Base-by-base conservation (phyloP, 257 asterid genomes). In the Prunella vulgaris region DNA sequence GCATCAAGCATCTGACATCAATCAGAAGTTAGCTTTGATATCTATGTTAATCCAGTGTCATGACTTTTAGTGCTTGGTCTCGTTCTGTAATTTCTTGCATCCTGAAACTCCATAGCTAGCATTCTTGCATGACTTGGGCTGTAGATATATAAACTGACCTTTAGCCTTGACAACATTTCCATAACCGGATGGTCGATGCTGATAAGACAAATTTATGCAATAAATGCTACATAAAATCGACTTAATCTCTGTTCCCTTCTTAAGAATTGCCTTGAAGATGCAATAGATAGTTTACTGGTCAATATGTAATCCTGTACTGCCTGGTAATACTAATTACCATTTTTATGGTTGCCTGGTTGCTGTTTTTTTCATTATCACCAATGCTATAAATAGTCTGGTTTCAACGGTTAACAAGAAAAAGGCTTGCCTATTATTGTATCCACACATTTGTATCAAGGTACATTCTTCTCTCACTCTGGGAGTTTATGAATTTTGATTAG, bases 191-290 rank as follows among this genome's bases (percentile, higher is more conserved):
- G n/a, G n/a, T n/a, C n/a, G n/a, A n/a, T 22, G 51, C 48, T 60
- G n/a, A 25, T 53, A 68, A 60, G 77, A 10, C 21, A 42, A n/a
- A 59, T 24, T 49, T 21, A 49, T 30, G 64, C 44, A 44, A 40
- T 65, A 21, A 12, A 22, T 12, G 64, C 65, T 28, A 20, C 65
- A 64, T 3, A 17, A 12, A 42, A 42, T 42, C 42, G 8, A 33
- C n/a, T 30, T 33, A 28, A 48, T 46, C 40, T 10, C 63, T 35
- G 17, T 42, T n/a, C 51, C 8, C 35, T 12, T 30, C 28, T 9
- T 28, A 46, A 32, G 40, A 27, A 48, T 15, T 56, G 21, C 60
- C 46, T 49, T 35, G 3, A 24, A 35, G 17, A 53, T 54, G 53
- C 49, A 68, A 54, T 42, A 53, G 27, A 64, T 24, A 44, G 33